A percentile compares a stretch with the other conserved stretches of the same genome.
phyloP scores from a whole-genome alignment of 257 asterid genomes.

The Solanum etuberosum region DNA sequence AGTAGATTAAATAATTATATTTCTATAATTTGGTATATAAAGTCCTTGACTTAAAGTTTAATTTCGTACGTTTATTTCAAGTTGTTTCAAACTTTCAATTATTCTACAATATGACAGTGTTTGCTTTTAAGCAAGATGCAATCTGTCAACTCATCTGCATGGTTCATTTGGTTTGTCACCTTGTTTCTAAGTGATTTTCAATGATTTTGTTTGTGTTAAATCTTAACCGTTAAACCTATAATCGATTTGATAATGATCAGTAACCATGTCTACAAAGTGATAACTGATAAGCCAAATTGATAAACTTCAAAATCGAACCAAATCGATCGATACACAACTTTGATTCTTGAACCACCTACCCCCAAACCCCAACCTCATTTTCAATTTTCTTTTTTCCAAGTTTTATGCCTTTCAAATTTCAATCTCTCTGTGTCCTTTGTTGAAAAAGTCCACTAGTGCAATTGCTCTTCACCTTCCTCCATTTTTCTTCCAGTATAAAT shows the following conservation, averaged over 20 bases:
- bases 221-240: too few relatives aligned
- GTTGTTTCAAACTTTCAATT: too few relatives aligned
- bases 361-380: background rate
- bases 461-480: background rate
- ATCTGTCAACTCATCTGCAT: background rate
- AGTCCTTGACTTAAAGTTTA: too few relatives aligned
- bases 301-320: background rate
- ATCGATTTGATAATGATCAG: too few relatives aligned
- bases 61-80: background rate
- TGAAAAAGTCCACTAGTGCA: background rate
- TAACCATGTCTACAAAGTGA: accelerated
- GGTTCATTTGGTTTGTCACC: background rate
- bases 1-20: too few relatives aligned
- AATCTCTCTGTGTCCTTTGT: background rate
- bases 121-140: background rate
- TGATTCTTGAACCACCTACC: background rate
- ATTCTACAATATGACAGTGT: too few relatives aligned
- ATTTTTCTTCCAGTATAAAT: background rate
- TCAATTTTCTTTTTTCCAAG: background rate
- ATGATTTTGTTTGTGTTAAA: too few relatives aligned
- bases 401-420: background rate
- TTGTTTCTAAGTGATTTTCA: background rate
- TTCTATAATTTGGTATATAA: background rate
- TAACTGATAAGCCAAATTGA: background rate
- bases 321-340: too few relatives aligned